phyloP scores from a whole-genome alignment of 2,329 filamentous ascomycete species.

The Talaromyces sp. region DNA sequence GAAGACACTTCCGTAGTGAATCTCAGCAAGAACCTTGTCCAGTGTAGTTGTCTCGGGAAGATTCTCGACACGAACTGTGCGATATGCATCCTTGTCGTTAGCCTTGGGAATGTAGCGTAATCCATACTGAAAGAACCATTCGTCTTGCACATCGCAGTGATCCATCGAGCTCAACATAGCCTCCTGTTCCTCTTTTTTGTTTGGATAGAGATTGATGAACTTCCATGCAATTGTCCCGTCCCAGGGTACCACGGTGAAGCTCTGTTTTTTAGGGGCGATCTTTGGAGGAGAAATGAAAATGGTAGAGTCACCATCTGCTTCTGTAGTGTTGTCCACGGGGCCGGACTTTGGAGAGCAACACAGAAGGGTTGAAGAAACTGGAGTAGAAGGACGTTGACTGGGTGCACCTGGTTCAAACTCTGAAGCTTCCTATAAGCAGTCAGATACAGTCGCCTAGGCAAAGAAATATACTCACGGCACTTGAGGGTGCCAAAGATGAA shows the following conservation, averaged over 20 bases:
- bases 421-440: neutral
- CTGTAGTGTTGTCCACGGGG: neutral
- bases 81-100: constrained; percentile 26
- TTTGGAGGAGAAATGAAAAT: neutral
- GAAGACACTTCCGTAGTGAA: constrained; percentile 28
- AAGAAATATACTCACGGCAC: neutral
- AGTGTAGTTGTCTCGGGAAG: constrained; percentile 26
- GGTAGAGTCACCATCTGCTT: neutral
- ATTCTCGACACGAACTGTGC: constrained; percentile 30
- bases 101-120: constrained; percentile 29
- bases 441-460: neutral
- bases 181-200: constrained; percentile 22
- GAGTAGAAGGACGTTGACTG: neutral
- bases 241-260: constrained; percentile 1
- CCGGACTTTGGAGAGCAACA: constrained; percentile 1
- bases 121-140: constrained; percentile 30
- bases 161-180: constrained; percentile 20
- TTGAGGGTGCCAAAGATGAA: neutral
- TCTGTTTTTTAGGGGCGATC: neutral
- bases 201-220: constrained; percentile 23
- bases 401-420: neutral
- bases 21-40: constrained; percentile 24
- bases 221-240: constrained; percentile 18
- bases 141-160: constrained; percentile 19
- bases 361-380: neutral